Evolutionary conservation across 148 eudicot genomes (phyloP).

Genomic region (Arbutus unedo): DNA sequence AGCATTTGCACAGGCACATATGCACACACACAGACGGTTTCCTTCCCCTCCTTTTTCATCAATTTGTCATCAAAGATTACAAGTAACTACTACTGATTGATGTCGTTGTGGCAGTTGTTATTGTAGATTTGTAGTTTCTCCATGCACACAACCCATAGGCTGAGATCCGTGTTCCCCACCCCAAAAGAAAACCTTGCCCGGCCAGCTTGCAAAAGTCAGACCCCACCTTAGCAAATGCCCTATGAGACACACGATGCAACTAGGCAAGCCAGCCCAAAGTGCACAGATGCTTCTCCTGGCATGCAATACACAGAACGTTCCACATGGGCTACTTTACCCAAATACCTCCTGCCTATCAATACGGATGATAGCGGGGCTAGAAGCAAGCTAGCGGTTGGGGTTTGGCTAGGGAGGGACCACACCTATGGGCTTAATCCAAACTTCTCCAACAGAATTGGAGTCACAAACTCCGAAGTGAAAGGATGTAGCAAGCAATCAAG

Average conservation of each 20-base stretch:
- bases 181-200: not conserved
- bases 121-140: not conserved
- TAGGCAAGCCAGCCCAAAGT: not conserved
- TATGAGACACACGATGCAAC: not conserved
- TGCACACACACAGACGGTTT: not conserved
- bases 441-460: not conserved
- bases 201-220: not conserved
- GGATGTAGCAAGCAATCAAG: not conserved
- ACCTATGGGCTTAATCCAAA: not conserved
- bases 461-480: not conserved
- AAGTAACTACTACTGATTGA: not conserved
- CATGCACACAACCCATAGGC: not conserved
- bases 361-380: not conserved
- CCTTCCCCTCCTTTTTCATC: not conserved
- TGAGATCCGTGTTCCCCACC: not conserved
- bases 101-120: not conserved
- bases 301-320: not conserved
- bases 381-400: not conserved
- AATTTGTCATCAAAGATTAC: not conserved
- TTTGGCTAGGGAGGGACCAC: not conserved
- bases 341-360: conserved; percentile 1
- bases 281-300: not conserved
- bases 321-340: not conserved
- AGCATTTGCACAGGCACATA: not conserved
- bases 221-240: not conserved